Percentiles rank a stretch among this genome's conserved stretches.
Conservation (phyloP, 2,329 filamentous ascomycete genomes). For the Aschersonia sp. region DNA sequence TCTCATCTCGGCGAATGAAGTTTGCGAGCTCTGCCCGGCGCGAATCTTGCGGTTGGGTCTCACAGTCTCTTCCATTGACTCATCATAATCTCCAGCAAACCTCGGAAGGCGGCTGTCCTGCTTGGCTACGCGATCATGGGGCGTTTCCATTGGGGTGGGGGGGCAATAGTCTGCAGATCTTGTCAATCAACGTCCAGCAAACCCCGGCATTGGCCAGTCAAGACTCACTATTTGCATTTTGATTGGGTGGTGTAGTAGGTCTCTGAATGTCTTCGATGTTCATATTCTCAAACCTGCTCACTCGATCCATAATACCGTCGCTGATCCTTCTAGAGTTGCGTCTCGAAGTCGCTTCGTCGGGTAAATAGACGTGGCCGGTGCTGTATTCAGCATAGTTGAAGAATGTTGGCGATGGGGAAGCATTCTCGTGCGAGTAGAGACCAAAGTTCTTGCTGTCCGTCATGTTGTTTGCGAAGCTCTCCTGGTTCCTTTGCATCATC, state of each 20-base stretch:
- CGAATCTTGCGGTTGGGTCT: constrained; percentile 35
- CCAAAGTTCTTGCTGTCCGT: constrained; percentile 32
- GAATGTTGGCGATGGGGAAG: constrained; percentile 34
- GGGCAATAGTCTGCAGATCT: constrained; percentile 41
- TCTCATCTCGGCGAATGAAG: constrained; percentile 44
- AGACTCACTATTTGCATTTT: constrained; percentile 43
- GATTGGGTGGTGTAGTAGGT: constrained; percentile 47
- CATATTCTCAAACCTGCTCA: constrained; percentile 43
- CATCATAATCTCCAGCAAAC: constrained; percentile 47
- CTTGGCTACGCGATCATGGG: constrained; percentile 32
- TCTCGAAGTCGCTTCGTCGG: constrained; percentile 27
- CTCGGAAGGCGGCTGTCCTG: constrained; percentile 27
- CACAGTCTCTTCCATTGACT: constrained; percentile 52
- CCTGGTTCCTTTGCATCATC: constrained; percentile 33
- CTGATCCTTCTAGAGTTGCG: constrained; percentile 36
- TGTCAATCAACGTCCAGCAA: constrained; percentile 1
- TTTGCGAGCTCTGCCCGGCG: constrained; percentile 28
- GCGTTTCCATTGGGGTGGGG: constrained; percentile 53
- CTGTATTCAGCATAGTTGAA: constrained; percentile 34
- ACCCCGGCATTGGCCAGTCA: neutral
- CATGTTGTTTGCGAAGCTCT: constrained; percentile 25
- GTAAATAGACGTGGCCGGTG: constrained; percentile 30
- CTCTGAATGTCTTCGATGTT: constrained; percentile 28
- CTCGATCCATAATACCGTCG: constrained; percentile 45
- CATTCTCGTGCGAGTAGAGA: constrained; percentile 30